Evolutionary conservation across 164 flowering plant species (phyloP), one percentile per base, ranked within the genome.

Genomic region (Magnolia kwangsiensis): DNA sequence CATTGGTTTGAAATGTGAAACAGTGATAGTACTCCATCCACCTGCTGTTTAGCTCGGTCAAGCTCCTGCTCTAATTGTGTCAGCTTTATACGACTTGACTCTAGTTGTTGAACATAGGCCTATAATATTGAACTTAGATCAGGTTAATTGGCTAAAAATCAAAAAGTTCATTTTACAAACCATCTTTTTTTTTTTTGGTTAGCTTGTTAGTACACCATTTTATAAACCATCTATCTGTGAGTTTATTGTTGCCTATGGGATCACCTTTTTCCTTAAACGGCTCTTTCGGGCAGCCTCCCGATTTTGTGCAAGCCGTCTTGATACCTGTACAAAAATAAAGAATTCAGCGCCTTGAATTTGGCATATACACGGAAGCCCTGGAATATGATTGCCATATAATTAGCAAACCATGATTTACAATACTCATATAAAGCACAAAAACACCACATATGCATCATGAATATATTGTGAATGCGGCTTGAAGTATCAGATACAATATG

Each of bases 221-320:
- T 9, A 11, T 19, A 55, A 16, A 11, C 13, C 18, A 68, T 24
- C 71, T 29, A 68, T 68, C 31, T 27, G 13, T 16, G 18, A 55
- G 10, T n/a, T 13, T 37, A 27, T 58, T 24, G 61, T 11, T n/a
- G 23, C 61, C 58, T 67, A 70, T 50, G 23, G 27, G 24, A 21
- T 1, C 71, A 93, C 99, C 94, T 96, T 96, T 83, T 96, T 96
- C 74, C 99, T 82, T 74, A 92, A 66, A 20, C 99, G 98, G 77
- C 99, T 94, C 83, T 96, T 96, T 37, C 98, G 96, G 66, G 99
- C 99, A 83, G 99, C 99, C 87, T 94, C 99, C 37, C 99, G 97
- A 80, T 96, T 96, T 82, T 96, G 99, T 73, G 95, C 97, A 69
- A 96, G 93, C 72, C 99, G 96, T 81, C 99, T 89, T 77, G 86